Conservation (phyloP, 2,329 filamentous ascomycete genomes). For the Exophiala sideris region DNA sequence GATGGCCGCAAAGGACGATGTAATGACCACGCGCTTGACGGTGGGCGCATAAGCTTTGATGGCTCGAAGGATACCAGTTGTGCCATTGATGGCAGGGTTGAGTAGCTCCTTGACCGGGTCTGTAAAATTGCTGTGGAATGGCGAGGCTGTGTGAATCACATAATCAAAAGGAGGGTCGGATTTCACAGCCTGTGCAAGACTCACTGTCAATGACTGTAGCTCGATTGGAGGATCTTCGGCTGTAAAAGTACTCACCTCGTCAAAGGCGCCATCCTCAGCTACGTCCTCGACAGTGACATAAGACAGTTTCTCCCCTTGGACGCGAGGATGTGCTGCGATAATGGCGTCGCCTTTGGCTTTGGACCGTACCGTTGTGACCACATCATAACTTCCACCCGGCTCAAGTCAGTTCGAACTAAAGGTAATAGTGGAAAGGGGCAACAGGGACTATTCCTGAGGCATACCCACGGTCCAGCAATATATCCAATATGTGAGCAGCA, state of each 20-base stretch:
- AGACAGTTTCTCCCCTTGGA: slow-evolving; percentile 55
- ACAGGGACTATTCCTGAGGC: not conserved
- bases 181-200: slow-evolving; percentile 40
- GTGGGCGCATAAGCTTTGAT: slow-evolving; percentile 58
- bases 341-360: slow-evolving; percentile 60
- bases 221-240: too few species aligned
- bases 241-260: slow-evolving; percentile 39
- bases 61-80: slow-evolving; percentile 58
- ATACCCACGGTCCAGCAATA: slow-evolving; percentile 10
- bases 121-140: slow-evolving; percentile 70
- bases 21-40: slow-evolving; percentile 70
- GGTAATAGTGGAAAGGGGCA: not conserved
- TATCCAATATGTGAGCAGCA: slow-evolving; percentile 15
- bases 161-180: slow-evolving; percentile 66
- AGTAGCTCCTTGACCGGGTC: slow-evolving; percentile 59
- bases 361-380: slow-evolving; percentile 60
- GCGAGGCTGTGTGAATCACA: slow-evolving; percentile 70
- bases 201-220: too few species aligned
- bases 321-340: slow-evolving; percentile 48
- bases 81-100: slow-evolving; percentile 61
- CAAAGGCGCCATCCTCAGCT: slow-evolving; percentile 65
- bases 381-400: slow-evolving; percentile 47
- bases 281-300: slow-evolving; percentile 70
- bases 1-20: slow-evolving; percentile 65
- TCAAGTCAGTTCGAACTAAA: not conserved